These are phyloP conservation scores for Trypanosoma boissoni DNA, from an alignment of 208 protist species.

Conservation along the genomic window DNA sequence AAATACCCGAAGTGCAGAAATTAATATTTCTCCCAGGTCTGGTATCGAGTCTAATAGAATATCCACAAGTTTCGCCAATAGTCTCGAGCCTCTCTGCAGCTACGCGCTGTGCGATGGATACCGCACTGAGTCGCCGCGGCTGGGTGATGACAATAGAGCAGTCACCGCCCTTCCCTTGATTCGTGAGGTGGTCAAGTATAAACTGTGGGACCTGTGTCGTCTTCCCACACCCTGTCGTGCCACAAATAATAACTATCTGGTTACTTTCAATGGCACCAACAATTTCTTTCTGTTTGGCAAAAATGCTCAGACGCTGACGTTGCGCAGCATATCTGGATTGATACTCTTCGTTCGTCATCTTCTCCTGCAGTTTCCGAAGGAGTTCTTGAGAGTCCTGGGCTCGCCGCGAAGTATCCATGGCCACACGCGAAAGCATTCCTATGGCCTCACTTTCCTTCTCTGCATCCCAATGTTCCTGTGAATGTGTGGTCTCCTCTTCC, in stretches of 20 bases:
- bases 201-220: conserved; percentile 97
- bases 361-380: conserved; percentile 28
- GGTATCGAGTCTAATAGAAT: conserved; percentile 98
- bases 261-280: conserved; percentile 63
- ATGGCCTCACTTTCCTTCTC: conserved; percentile 8
- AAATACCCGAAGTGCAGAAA: conserved; percentile 98
- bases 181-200: conserved; percentile 85
- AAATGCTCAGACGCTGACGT: conserved; percentile 71
- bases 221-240: conserved; percentile 97
- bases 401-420: conserved; percentile 22
- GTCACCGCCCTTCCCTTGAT: conserved; percentile 50
- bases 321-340: conserved; percentile 52
- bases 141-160: conserved; percentile 94
- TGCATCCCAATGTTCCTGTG: conserved; percentile 8
- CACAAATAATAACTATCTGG: conserved; percentile 91
- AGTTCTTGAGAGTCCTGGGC: conserved; percentile 50
- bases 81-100: conserved; percentile 95
- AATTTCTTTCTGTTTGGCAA: conserved; percentile 62
- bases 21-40: conserved; percentile 93
- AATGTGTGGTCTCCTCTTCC: conserved; percentile 21
- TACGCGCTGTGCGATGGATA: conserved; percentile 98
- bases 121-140: conserved; percentile 97
- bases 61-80: conserved; percentile 97
- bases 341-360: conserved; percentile 62
- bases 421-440: conserved; percentile 23